Percentiles rank a stretch among this genome's conserved stretches.
These are phyloP conservation scores for Botrytis porri DNA, from an alignment of 2,329 filamentous ascomycete species.

Conservation along the genomic window DNA sequence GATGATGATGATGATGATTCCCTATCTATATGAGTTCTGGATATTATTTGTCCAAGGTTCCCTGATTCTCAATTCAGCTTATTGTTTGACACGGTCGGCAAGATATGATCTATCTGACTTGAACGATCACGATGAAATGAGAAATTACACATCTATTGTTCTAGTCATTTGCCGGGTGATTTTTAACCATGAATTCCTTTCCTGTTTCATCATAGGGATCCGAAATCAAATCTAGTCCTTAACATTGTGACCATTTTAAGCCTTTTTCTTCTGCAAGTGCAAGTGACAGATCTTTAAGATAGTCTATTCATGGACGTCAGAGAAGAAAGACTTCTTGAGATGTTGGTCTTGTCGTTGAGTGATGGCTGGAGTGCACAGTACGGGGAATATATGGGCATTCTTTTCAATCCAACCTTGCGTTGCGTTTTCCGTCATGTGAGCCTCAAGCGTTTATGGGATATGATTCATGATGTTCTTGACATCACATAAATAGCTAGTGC, in stretches of 20 bases:
- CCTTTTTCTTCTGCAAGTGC: background rate
- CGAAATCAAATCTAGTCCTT: background rate
- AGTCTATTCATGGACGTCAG: background rate
- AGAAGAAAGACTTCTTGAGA: background rate
- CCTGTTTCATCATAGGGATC: background rate
- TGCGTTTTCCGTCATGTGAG: background rate
- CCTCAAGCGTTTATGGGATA: no score
- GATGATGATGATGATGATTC: background rate
- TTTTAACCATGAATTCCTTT: background rate
- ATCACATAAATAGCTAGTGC: background rate
- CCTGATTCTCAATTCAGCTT: background rate
- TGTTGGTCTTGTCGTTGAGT: background rate
- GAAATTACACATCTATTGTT: background rate
- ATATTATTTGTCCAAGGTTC: background rate
- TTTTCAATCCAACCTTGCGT: background rate
- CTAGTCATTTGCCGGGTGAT: background rate
- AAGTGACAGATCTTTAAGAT: background rate
- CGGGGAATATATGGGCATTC: background rate
- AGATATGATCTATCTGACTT: background rate
- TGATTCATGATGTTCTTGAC: background rate
- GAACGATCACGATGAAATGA: background rate
- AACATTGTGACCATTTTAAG: background rate
- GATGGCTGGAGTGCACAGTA: background rate
- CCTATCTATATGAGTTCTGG: background rate
- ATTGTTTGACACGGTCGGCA: background rate